phyloP scores from a whole-genome alignment of 2,329 filamentous ascomycete species.

The Botrytis pseudocinerea region DNA sequence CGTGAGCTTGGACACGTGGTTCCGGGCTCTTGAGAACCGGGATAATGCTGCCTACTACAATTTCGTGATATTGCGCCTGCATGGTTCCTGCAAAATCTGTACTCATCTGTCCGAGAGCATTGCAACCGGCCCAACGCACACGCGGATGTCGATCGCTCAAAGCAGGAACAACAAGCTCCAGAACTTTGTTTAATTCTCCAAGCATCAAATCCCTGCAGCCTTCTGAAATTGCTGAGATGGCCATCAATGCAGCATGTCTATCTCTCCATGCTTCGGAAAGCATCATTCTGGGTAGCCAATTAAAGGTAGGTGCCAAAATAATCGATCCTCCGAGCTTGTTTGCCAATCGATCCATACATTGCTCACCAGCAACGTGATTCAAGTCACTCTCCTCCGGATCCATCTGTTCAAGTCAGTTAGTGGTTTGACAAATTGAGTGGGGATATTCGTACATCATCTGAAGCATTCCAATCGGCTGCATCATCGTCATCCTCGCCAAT shows the following conservation, averaged over 20 bases:
- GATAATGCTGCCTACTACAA: constrained; percentile 86
- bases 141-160: constrained; percentile 87
- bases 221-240: constrained; percentile 97
- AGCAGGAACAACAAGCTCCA: constrained; percentile 91
- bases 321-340: constrained; percentile 95
- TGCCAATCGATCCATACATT: constrained; percentile 95
- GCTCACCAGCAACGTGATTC: constrained; percentile 96
- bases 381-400: constrained; percentile 95
- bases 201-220: constrained; percentile 96
- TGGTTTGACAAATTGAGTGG: constrained; percentile 6
- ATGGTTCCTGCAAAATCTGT: constrained; percentile 98
- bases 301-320: constrained; percentile 91
- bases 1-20: constrained; percentile 92
- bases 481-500: constrained; percentile 93
- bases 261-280: constrained; percentile 92
- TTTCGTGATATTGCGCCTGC: constrained; percentile 92
- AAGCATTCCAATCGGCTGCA: constrained; percentile 87
- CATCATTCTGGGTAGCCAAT: constrained; percentile 98
- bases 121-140: constrained; percentile 96
- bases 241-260: constrained; percentile 95
- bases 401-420: constrained; percentile 55
- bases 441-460: constrained; percentile 70
- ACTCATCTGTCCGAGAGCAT: constrained; percentile 99
- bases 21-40: constrained; percentile 88
- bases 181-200: constrained; percentile 87